Conservation (phyloP, 2,329 filamentous ascomycete genomes). For the Penicillium digitatum region DNA sequence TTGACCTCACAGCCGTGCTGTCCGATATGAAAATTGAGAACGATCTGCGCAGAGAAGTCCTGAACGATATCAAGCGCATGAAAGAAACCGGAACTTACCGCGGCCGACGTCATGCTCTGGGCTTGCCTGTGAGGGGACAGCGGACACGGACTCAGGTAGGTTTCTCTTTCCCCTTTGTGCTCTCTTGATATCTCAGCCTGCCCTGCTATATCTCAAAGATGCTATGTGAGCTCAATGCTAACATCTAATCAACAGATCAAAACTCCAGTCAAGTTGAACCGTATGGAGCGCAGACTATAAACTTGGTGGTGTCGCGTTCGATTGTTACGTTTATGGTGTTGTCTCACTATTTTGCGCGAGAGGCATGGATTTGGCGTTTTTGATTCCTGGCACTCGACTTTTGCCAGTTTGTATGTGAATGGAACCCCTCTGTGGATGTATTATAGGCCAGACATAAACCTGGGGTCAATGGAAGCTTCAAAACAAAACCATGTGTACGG, state of each 20-base stretch:
- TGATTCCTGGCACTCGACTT: slow-evolving; percentile 17
- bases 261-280: slow-evolving; percentile 58
- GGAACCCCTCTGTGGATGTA: slow-evolving; percentile 18
- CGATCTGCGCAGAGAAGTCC: slow-evolving; percentile 70
- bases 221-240: slow-evolving; percentile 12
- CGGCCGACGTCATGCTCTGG: slow-evolving; percentile 87
- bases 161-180: slow-evolving; percentile 9
- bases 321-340: slow-evolving; percentile 20
- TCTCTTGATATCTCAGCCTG: background rate
- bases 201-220: background rate
- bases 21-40: slow-evolving; percentile 92
- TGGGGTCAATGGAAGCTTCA: slow-evolving; percentile 1
- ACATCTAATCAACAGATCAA: slow-evolving; percentile 47
- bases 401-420: slow-evolving; percentile 20
- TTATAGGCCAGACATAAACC: slow-evolving; percentile 18
- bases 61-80: slow-evolving; percentile 80
- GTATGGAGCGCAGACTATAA: slow-evolving; percentile 51
- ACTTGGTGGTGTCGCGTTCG: slow-evolving; percentile 2
- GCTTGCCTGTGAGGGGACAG: slow-evolving; percentile 86
- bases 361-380: slow-evolving; percentile 29
- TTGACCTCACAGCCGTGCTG: slow-evolving; percentile 77
- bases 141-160: slow-evolving; percentile 71
- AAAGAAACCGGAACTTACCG: slow-evolving; percentile 89
- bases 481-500: background rate
- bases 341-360: slow-evolving; percentile 19